Base-by-base conservation (phyloP, 1,284 basidiomycete genomes). In the Trichosporon asahii region DNA sequence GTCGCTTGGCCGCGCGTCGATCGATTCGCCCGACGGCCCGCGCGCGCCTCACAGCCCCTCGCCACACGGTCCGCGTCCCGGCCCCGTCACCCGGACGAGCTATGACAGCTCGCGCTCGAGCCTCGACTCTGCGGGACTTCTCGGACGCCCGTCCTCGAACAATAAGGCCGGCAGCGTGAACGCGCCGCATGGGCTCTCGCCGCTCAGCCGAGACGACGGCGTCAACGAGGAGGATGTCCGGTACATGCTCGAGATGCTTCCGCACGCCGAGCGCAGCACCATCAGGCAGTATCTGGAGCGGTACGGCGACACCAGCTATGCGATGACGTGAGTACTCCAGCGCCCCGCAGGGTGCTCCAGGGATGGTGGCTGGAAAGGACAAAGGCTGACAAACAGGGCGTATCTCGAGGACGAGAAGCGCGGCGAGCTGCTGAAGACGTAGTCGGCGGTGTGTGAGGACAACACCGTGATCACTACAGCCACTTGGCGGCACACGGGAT, bases 351-450 rank as follows among this genome's bases (percentile, higher is more conserved):
- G 40, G 40, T 7, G 18, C 18, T n/a, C 18, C 55, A 6, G 53
- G 15, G 6, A 21, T 5, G 18, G 49, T 53, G 49, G 49, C n/a
- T 53, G 12, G 15, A 11, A 5, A 15, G 35, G 23, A 21, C 4
- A 3, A 12, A 61, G 27, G 67, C 70, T 71, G 66, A 67, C 67
- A 35, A 21, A 7, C 72, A 82, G 92, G 23, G 90, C 91, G 77
- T 95, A 93, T 80, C 84, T 95, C 33, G 92, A 94, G 75, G 93
- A 95, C 76, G 91, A 94, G 81, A 90, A 90, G 85, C 90, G 89
- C 75, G 91, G 91, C 25, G 86, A 84, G 23, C 79, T 92, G 60
- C 64, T 77, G 70, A 67, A 73, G 37, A 71, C 68, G 14, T 69
- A 64, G 35, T 37, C 29, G 4, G 35, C 35, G 6, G 35, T 4